Evolutionary conservation across 129 eudicot species (phyloP).

Genomic region (Lactuca sativa): DNA sequence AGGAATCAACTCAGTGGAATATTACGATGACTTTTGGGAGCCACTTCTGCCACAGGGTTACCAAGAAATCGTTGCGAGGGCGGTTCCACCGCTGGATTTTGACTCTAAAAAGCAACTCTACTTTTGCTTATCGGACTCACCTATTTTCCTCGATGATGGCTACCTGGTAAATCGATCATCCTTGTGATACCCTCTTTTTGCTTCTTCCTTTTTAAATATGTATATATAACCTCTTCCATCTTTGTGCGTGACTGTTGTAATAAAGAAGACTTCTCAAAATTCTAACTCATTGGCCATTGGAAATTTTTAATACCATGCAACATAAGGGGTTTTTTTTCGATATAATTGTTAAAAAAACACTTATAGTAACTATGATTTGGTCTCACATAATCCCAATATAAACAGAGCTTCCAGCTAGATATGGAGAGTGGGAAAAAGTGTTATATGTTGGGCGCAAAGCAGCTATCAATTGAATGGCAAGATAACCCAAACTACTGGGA

Average conservation of each 20-base stretch:
- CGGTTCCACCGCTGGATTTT: slow-evolving; percentile 25
- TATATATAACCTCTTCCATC: no score
- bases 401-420: slow-evolving; percentile 31
- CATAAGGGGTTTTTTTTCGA: no score
- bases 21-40: slow-evolving; percentile 60
- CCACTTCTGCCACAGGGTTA: slow-evolving; percentile 57
- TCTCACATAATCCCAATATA: background rate
- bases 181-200: background rate
- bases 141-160: slow-evolving; percentile 41
- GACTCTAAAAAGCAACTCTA: slow-evolving; percentile 47
- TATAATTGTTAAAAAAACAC: no score
- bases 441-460: slow-evolving; percentile 44
- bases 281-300: no score
- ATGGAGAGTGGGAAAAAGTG: slow-evolving; percentile 45
- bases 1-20: slow-evolving; percentile 44
- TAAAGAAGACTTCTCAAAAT: no score
- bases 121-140: slow-evolving; percentile 36
- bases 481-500: background rate
- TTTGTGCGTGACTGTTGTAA: no score
- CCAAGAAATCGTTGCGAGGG: slow-evolving; percentile 25
- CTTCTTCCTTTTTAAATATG: background rate
- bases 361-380: no score
- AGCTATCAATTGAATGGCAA: slow-evolving; percentile 41
- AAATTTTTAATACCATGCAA: no score
- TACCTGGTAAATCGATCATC: slow-evolving; percentile 29